Conservation (phyloP, 768 basidiomycete genomes). For the Rhodotorula diobovata region DNA sequence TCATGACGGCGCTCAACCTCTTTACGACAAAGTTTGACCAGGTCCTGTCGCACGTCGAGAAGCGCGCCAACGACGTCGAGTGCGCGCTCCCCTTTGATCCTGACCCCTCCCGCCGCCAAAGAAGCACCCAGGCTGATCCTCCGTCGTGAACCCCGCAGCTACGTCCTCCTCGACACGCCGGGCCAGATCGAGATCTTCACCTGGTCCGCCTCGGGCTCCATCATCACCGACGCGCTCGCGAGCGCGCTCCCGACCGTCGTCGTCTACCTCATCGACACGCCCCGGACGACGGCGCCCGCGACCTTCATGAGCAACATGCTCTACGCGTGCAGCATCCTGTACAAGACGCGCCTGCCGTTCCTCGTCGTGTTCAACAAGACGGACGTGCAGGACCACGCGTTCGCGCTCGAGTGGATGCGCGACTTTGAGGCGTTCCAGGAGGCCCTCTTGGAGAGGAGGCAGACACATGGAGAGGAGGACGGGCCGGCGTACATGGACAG, state of each 20-base stretch:
- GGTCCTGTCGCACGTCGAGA: constrained; percentile 84
- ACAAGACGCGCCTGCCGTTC: constrained; percentile 96
- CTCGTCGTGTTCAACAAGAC: constrained; percentile 98
- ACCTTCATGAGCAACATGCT: constrained; percentile 99
- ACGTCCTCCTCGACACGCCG: constrained; percentile 92
- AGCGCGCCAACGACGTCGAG: constrained; percentile 69
- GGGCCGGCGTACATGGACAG: constrained; percentile 98
- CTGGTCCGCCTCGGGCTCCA: constrained; percentile 97
- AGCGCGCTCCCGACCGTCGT: constrained; percentile 88
- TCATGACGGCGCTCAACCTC: constrained; percentile 90
- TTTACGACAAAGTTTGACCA: constrained; percentile 99
- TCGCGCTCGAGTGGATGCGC: constrained; percentile 95
- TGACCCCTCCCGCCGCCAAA: neutral
- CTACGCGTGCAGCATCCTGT: constrained; percentile 95
- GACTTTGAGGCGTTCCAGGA: constrained; percentile 94
- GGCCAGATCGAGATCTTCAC: constrained; percentile 99
- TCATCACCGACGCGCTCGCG: constrained; percentile 95
- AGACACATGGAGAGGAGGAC: constrained; percentile 55
- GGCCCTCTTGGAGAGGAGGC: constrained; percentile 63
- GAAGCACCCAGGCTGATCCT: neutral
- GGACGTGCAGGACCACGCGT: constrained; percentile 81
- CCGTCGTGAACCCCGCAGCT: constrained; percentile 53
- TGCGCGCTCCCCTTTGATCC: constrained; percentile 58
- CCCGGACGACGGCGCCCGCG: constrained; percentile 84
- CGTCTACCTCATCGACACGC: constrained; percentile 96